A percentile compares a stretch with the other conserved stretches of the same genome.
phyloP scores from a whole-genome alignment of 441 rosid genomes.

The Populus hybrid region DNA sequence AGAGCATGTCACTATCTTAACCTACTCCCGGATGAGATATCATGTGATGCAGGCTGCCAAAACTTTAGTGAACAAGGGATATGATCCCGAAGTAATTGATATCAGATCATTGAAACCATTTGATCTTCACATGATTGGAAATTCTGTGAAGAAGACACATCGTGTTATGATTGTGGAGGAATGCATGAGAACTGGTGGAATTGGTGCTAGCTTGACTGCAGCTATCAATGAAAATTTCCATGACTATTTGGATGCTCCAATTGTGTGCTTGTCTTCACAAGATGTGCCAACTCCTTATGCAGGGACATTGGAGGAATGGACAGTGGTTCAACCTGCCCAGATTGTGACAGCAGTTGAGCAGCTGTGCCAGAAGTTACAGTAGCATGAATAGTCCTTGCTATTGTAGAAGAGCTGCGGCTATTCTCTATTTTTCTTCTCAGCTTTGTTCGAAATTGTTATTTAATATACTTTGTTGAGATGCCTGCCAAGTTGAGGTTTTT shows the following conservation, averaged over 20 bases:
- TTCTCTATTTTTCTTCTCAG: neutral
- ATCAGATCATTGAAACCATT: conserved; percentile 89
- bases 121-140: conserved; percentile 85
- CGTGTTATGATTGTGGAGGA: conserved; percentile 94
- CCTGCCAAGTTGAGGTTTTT: neutral
- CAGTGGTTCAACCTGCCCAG: conserved; percentile 91
- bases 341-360: conserved; percentile 90
- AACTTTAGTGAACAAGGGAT: conserved; percentile 86
- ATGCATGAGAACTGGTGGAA: conserved; percentile 96
- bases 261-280: conserved; percentile 86
- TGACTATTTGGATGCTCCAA: conserved; percentile 84
- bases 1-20: conserved; percentile 78
- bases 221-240: conserved; percentile 84
- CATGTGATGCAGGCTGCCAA: conserved; percentile 98
- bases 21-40: conserved; percentile 89
- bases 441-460: neutral
- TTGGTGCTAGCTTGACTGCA: conserved; percentile 87
- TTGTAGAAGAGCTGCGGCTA: conserved; percentile 1
- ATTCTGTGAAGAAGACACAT: conserved; percentile 90
- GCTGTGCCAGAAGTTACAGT: conserved; percentile 59
- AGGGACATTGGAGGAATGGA: conserved; percentile 87
- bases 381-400: neutral
- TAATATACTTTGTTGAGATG: neutral
- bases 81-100: conserved; percentile 86
- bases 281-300: conserved; percentile 97